Percentiles rank a stretch among this genome's conserved stretches.
These are phyloP conservation scores for Pistacia integerrima DNA, from an alignment of 345 rosid species.

Conservation along the genomic window DNA sequence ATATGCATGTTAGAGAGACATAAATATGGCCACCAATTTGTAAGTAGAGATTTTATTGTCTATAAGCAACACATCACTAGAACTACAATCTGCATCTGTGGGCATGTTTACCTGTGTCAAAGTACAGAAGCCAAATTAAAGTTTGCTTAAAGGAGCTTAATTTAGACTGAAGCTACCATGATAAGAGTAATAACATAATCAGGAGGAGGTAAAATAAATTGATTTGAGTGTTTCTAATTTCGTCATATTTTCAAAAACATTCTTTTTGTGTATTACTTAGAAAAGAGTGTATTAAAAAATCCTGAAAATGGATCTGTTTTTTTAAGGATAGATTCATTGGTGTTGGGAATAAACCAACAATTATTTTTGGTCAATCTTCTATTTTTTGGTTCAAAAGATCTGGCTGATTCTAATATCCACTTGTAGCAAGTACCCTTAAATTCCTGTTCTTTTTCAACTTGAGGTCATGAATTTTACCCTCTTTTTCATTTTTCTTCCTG, in stretches of 20 bases:
- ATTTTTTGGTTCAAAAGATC: no score
- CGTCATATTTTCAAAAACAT: no score
- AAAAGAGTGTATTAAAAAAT: no score
- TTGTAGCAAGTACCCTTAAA: no score
- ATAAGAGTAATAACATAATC: no score
- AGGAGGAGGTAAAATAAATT: no score
- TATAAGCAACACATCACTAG: background rate
- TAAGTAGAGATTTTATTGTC: background rate
- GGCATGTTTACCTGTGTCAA: background rate
- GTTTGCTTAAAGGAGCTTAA: background rate
- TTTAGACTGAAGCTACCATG: background rate
- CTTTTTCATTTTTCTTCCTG: background rate
- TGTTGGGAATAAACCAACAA: no score
- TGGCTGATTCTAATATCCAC: no score
- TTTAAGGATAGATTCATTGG: background rate
- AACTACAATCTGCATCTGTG: background rate
- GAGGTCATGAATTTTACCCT: no score
- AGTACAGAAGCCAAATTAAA: background rate
- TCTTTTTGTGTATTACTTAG: no score
- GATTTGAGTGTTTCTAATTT: no score
- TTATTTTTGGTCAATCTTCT: no score
- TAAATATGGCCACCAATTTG: background rate
- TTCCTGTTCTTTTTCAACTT: background rate
- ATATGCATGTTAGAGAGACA: background rate
- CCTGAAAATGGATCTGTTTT: background rate